Conservation (phyloP, 306 rosid genomes). For the Echinosophora koreensis region DNA sequence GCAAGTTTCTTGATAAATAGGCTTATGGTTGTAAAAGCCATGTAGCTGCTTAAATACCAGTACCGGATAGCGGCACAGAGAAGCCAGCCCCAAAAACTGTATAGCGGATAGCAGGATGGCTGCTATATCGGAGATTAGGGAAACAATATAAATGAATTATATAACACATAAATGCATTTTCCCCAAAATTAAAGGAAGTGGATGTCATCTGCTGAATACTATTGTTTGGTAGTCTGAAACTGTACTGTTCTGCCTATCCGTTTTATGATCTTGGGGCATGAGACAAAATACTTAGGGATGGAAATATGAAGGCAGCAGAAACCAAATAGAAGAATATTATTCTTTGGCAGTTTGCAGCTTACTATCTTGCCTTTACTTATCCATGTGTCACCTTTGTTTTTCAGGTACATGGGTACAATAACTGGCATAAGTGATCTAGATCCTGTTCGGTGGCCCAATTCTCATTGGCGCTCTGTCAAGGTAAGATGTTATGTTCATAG, state of each 20-base stretch:
- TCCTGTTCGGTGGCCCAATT: slow-evolving; percentile 86
- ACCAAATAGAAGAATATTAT: neutral
- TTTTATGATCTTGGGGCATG: neutral
- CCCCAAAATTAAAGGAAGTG: neutral
- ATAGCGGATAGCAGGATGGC: no score
- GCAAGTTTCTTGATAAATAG: slow-evolving; percentile 16
- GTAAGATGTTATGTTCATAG: slow-evolving; percentile 43
- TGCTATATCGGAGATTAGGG: no score
- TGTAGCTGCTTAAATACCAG: neutral
- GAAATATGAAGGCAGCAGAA: slow-evolving; percentile 10
- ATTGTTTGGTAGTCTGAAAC: slow-evolving; percentile 33
- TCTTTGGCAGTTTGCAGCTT: slow-evolving; percentile 5
- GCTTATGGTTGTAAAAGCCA: slow-evolving; percentile 3
- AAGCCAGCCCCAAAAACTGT: no score
- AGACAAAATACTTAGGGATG: neutral
- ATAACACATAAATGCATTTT: no score
- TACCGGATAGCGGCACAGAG: no score
- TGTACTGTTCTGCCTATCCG: neutral
- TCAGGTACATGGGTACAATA: slow-evolving; percentile 96
- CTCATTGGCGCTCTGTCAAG: slow-evolving; percentile 97
- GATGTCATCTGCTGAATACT: neutral
- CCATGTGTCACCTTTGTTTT: slow-evolving; percentile 18
- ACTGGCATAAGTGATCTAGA: slow-evolving; percentile 91
- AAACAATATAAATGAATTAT: no score
- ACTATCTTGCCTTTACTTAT: slow-evolving; percentile 30